phyloP scores from a whole-genome alignment of 305 asterid genomes.

The Fraxinus ornus region DNA sequence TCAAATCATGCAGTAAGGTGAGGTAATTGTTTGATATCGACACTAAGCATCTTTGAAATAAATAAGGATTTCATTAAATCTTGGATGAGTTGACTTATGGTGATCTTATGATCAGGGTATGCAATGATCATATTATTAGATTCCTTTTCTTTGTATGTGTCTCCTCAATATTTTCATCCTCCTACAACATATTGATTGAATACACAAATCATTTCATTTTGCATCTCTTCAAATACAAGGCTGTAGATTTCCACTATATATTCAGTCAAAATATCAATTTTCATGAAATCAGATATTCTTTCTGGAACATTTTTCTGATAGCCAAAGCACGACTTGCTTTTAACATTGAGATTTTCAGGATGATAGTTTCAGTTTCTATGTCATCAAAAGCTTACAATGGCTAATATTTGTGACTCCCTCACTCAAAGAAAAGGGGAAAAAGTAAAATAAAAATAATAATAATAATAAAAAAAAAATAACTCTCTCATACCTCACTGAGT shows the following conservation, averaged over 20 bases:
- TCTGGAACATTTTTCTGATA: not conserved
- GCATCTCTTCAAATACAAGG: not conserved
- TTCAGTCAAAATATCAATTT: not conserved
- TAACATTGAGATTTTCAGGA: not conserved
- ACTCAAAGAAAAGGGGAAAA: not conserved
- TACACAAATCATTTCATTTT: not conserved
- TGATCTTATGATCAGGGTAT: not conserved
- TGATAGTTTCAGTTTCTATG: not conserved
- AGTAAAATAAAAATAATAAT: too few relatives aligned
- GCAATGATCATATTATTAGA: not conserved
- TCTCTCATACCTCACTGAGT: not conserved
- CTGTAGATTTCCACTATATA: not conserved
- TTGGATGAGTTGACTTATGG: not conserved
- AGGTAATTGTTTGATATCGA: not conserved
- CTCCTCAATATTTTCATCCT: not conserved
- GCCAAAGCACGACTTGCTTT: not conserved
- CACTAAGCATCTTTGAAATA: not conserved
- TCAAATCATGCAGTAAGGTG: not conserved
- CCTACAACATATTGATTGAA: not conserved
- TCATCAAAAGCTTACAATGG: not conserved
- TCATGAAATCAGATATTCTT: not conserved
- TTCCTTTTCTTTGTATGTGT: not conserved
- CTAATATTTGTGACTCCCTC: not conserved
- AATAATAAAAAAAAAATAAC: too few relatives aligned
- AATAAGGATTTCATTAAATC: not conserved